Percentiles rank a stretch among this genome's conserved stretches.
These are phyloP conservation scores for Diaporthe capsici DNA, from an alignment of 2,329 filamentous ascomycete genomes.

Conservation along the genomic window DNA sequence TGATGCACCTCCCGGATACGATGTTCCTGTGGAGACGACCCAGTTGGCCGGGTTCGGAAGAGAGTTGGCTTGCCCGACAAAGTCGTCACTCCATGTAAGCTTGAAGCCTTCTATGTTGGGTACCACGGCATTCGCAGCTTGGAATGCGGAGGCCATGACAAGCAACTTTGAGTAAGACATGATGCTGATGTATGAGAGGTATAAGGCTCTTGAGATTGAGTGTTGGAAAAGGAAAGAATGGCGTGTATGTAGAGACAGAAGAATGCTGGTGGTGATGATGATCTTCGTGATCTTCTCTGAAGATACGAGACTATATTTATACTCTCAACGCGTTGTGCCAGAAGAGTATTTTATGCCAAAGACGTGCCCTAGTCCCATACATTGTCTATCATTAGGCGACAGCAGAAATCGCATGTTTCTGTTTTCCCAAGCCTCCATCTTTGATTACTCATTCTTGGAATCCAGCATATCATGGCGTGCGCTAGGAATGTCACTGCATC, in stretches of 20 bases:
- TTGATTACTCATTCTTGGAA: conserved; percentile 12
- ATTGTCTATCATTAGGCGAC: not conserved
- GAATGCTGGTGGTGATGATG: conserved; percentile 4
- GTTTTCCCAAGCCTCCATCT: not conserved
- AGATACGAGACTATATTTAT: conserved; percentile 4
- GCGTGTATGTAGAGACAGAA: not conserved
- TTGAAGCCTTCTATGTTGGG: conserved; percentile 17
- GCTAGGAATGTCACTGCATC: conserved; percentile 12
- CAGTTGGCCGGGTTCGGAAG: conserved; percentile 20
- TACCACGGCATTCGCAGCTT: conserved; percentile 4
- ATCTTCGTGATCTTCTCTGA: not conserved
- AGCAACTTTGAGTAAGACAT: conserved; percentile 28
- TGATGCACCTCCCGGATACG: conserved; percentile 3
- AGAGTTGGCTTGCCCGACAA: conserved; percentile 18
- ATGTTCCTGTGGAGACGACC: conserved; percentile 11
- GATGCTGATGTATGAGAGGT: not conserved
- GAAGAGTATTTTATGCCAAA: not conserved
- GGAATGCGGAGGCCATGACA: not conserved
- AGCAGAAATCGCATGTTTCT: not conserved
- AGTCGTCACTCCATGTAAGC: conserved; percentile 25
- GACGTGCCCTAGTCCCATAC: not conserved
- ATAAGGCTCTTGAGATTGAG: not conserved
- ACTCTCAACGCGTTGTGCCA: not conserved
- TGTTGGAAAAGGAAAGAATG: not conserved
- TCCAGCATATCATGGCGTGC: not conserved